These are phyloP conservation scores for Rubroboletus satanas DNA, from an alignment of 768 basidiomycete species.

Conservation along the genomic window DNA sequence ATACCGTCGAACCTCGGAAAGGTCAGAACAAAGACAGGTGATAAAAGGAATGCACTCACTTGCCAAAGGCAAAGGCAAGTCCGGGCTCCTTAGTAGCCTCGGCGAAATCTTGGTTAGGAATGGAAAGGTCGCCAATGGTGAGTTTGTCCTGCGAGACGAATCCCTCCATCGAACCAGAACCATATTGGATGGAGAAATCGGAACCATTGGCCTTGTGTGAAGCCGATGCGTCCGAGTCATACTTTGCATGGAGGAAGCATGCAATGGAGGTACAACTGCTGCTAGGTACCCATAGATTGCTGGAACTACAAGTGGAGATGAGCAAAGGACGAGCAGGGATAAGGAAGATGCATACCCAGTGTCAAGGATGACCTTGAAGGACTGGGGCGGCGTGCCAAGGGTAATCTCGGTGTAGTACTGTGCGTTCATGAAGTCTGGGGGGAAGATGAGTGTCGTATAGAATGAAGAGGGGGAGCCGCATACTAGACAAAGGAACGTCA, in stretches of 20 bases:
- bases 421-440: constrained; percentile 92
- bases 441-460: not conserved
- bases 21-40: not conserved
- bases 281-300: constrained; percentile 95
- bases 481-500: constrained; percentile 79
- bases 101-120: constrained; percentile 82
- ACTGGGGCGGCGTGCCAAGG: constrained; percentile 81
- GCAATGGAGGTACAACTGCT: constrained; percentile 78
- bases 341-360: constrained; percentile 56
- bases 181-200: constrained; percentile 88
- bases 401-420: constrained; percentile 92
- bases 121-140: constrained; percentile 74
- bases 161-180: constrained; percentile 95
- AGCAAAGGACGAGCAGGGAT: constrained; percentile 18
- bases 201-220: constrained; percentile 90
- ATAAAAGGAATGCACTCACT: constrained; percentile 45
- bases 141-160: constrained; percentile 85
- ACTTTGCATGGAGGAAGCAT: constrained; percentile 93
- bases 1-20: constrained; percentile 85
- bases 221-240: constrained; percentile 73
- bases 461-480: not conserved
- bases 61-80: constrained; percentile 94
- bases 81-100: constrained; percentile 97
- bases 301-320: constrained; percentile 49
- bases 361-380: constrained; percentile 92